Evolutionary conservation across 257 asterid genomes (phyloP), one percentile per base, ranked within the genome.

Genomic region (Solanum pinnatisectum): DNA sequence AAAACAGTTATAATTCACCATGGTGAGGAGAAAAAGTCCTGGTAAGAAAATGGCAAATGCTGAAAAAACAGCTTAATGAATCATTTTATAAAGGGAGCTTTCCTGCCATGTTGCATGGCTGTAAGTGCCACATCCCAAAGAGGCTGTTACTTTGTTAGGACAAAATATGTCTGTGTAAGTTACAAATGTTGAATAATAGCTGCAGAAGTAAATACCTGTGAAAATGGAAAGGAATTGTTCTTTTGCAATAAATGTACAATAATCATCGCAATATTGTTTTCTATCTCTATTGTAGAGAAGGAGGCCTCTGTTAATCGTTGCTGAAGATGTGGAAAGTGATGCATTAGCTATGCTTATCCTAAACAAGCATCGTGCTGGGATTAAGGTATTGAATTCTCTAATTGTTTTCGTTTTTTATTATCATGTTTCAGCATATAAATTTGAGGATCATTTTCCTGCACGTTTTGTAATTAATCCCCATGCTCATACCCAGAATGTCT

Each of bases 241-340:
- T 82, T 30, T 79, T 79, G 40, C 85, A 65, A 73, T 83, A 72
- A 77, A 59, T 83, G 81, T 32, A 49, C 35, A 32, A 5, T 82
- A 87, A 67, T 65, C 65, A 65, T 84, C 84, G 25, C 70, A 86
- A 36, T 71, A 60, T 68, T 86, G 70, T 85, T 88, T 78, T 84
- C 44, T 84, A 67, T 56, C 73, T 88, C 10, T 83, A 59, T 14
- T 44, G 10, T 94, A 96, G 98, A 92, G 92, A 92, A 90, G 85
- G 84, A 93, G 93, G 76, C 96, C 99, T 83, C 87, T 96, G 88
- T 93, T 96, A 49, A 91, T 96, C 89, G 98, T 96, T 89, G 98
- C 99, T 30, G 99, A 96, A 93, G 99, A 94, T 88, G 90, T 95
- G 72, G 98, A 94, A 85, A 96, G 95, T 89, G 98, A 95, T 86